Percentiles rank a stretch among this genome's conserved stretches.
These are phyloP conservation scores for Saraca asoca DNA, from an alignment of 331 rosid genomes.

Conservation along the genomic window DNA sequence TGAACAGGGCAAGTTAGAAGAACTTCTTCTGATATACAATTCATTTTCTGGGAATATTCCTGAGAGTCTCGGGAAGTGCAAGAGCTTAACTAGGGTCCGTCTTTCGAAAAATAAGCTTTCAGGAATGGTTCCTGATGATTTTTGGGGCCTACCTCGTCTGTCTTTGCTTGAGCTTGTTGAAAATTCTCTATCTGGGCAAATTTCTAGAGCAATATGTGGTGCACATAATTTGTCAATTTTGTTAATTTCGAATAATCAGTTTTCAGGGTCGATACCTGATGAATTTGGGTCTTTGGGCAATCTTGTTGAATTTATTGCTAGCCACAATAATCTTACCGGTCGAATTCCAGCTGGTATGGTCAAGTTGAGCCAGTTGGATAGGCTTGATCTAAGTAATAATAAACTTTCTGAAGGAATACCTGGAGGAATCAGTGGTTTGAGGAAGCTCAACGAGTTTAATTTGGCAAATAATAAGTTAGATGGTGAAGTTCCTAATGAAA, in stretches of 20 bases:
- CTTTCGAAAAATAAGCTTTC: conserved; percentile 62
- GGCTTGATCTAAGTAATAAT: conserved; percentile 63
- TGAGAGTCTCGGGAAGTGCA: conserved; percentile 49
- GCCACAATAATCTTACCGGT: conserved; percentile 52
- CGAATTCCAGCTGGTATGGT: conserved; percentile 49
- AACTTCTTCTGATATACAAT: conserved; percentile 53
- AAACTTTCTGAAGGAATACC: conserved; percentile 62
- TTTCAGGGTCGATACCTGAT: conserved; percentile 65
- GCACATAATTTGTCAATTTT: conserved; percentile 57
- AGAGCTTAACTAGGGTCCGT: conserved; percentile 56
- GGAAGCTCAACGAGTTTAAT: conserved; percentile 65
- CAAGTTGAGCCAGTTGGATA: conserved; percentile 51
- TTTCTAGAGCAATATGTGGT: conserved; percentile 51
- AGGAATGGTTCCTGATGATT: conserved; percentile 58
- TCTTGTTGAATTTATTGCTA: conserved; percentile 49
- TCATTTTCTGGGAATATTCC: conserved; percentile 71
- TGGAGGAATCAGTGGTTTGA: conserved; percentile 37
- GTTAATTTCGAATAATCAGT: conserved; percentile 53
- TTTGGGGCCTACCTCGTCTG: conserved; percentile 72
- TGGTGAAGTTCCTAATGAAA: conserved; percentile 60
- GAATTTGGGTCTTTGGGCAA: conserved; percentile 51
- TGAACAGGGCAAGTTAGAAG: conserved; percentile 41
- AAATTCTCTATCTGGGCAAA: conserved; percentile 63
- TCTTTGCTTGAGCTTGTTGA: conserved; percentile 56
- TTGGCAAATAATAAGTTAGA: conserved; percentile 58